Evolutionary conservation across 306 rosid species (phyloP), one percentile per base, ranked within the genome.

Genomic region (Quercus ilex): DNA sequence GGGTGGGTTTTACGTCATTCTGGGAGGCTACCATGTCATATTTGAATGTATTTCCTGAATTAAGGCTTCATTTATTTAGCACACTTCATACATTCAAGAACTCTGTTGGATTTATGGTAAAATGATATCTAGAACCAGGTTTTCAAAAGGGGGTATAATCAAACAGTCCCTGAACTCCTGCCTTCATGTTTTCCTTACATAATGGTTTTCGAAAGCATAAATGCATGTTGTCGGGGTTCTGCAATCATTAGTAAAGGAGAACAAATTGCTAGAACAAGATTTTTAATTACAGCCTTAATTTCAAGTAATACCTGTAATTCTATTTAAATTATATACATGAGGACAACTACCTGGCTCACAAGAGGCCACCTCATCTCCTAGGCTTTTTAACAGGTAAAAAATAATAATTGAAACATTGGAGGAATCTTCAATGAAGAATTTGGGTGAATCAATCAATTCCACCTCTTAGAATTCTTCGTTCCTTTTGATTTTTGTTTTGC

Each of bases 401-500:
- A 49, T 0, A 46, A 46, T 51, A 77, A 70, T 8, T 58, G 58
- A 30, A 43, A 69, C 33, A 33, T 56, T 35, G 75, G 60, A 63
- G 38, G 49, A 64, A 74, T 76, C 43, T 51, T 57, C 20, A 71
- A 53, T 20, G 59, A 67, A 69, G 53, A 30, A 57, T 18, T 56
- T 17, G n/a, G 74, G 83, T 15, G 77, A 12, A 28, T 79, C 64
- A 64, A 75, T 91, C 80, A 95, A 2, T 93, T 95, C 99, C 98
- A 95, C 83, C 99, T 91, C 89, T 91, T 95, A 0, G 98, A 65
- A 76, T 93, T 93, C 85, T 93, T 95, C 23, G 57, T 14, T 62
- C 97, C 94, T 84, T 90, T 91, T 1, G 99, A 93, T 81, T 95
- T 95, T 41, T 92, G 88, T 87, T 95, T 95, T 26, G 94, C 96